Conservation (phyloP, 1,284 basidiomycete species). For the Sutorius eximius region DNA sequence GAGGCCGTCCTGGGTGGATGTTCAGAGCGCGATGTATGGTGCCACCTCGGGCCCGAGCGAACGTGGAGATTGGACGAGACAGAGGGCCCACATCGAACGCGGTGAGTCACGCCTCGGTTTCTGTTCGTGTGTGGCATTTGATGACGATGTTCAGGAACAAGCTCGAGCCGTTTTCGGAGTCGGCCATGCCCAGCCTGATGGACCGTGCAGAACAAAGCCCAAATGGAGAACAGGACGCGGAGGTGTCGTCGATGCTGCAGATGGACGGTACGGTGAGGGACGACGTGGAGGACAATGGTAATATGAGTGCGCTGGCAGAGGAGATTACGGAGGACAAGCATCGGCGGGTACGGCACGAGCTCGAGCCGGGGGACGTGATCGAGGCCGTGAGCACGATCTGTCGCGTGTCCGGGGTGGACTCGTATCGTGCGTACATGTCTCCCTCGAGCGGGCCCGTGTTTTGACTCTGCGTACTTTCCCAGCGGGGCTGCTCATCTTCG, state of each 20-base stretch:
- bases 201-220: slow-evolving; percentile 1
- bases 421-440: slow-evolving; percentile 64
- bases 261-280: slow-evolving; percentile 20
- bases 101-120: slow-evolving; percentile 43
- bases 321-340: slow-evolving; percentile 78
- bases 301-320: slow-evolving; percentile 56
- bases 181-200: not conserved
- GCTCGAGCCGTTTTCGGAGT: slow-evolving; percentile 60
- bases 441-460: not conserved
- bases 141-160: slow-evolving; percentile 55
- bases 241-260: slow-evolving; percentile 17
- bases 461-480: not conserved
- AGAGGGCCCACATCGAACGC: slow-evolving; percentile 81
- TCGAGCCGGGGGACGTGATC: slow-evolving; percentile 88
- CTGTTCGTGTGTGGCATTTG: not conserved
- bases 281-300: slow-evolving; percentile 21
- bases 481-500: slow-evolving; percentile 89
- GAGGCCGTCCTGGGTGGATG: slow-evolving; percentile 60
- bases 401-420: slow-evolving; percentile 84
- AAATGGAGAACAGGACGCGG: slow-evolving; percentile 13
- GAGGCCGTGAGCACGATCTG: slow-evolving; percentile 88
- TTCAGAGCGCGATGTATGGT: slow-evolving; percentile 82
- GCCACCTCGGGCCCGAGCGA: slow-evolving; percentile 46
- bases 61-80: slow-evolving; percentile 84
- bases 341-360: slow-evolving; percentile 76